Percentiles rank a stretch among this genome's conserved stretches.
Conservation (phyloP, 108 stramenopile genomes). For the Pseudonitzschia multistriata region DNA sequence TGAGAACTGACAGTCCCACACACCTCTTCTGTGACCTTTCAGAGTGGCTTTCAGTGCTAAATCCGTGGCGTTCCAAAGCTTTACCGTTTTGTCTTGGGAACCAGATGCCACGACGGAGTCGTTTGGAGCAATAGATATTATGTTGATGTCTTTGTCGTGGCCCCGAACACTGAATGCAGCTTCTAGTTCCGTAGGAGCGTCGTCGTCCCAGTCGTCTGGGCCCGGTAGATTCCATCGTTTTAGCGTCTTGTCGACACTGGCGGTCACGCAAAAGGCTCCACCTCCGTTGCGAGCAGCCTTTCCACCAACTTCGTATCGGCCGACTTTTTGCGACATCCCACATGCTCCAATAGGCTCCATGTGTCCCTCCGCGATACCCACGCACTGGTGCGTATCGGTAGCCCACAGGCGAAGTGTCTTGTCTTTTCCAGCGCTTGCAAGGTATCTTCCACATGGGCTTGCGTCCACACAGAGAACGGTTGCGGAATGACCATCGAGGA, state of each 20-base stretch:
- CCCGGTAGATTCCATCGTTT: constrained; percentile 92
- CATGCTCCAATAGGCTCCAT: constrained; percentile 86
- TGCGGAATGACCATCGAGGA: constrained; percentile 92
- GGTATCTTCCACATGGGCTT: constrained; percentile 84
- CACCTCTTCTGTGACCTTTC: constrained; percentile 93
- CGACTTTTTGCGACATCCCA: constrained; percentile 72
- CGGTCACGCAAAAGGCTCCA: constrained; percentile 88
- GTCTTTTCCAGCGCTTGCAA: constrained; percentile 92
- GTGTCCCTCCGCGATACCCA: constrained; percentile 80
- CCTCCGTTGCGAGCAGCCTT: constrained; percentile 82
- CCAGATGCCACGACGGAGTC: constrained; percentile 94
- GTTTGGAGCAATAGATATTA: constrained; percentile 92
- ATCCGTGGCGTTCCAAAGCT: constrained; percentile 86
- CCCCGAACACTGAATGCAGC: constrained; percentile 67
- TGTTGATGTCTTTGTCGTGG: constrained; percentile 95
- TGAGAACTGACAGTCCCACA: constrained; percentile 95
- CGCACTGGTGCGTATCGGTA: constrained; percentile 26
- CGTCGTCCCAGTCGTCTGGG: constrained; percentile 41
- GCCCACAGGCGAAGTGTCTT: constrained; percentile 81
- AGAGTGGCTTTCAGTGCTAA: constrained; percentile 77
- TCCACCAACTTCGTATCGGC: constrained; percentile 79
- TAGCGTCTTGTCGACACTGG: constrained; percentile 88
- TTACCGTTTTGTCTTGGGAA: constrained; percentile 93
- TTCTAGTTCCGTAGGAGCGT: constrained; percentile 28
- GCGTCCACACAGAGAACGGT: constrained; percentile 90